A percentile compares a stretch with the other conserved stretches of the same genome.
Conservation (phyloP, 176 grass and related monocot genomes). For the Areca catechu region DNA sequence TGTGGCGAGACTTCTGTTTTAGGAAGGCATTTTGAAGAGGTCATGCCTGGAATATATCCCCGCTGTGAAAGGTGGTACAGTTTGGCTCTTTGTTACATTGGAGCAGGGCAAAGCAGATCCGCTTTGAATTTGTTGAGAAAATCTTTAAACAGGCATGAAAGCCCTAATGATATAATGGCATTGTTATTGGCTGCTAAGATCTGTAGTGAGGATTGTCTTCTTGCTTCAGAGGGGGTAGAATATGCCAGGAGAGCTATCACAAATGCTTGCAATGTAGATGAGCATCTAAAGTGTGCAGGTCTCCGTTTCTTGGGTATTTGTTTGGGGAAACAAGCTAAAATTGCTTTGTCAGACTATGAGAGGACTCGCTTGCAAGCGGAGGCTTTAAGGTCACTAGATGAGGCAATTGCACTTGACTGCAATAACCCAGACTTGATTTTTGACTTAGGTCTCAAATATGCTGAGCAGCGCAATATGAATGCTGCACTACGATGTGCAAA, state of each 20-base stretch:
- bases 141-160: constrained; percentile 72
- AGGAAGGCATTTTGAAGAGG: constrained; percentile 66
- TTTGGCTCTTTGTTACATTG: constrained; percentile 73
- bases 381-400: constrained; percentile 67
- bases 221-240: constrained; percentile 77
- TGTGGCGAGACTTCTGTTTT: constrained; percentile 72
- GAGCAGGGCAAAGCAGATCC: constrained; percentile 41
- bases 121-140: constrained; percentile 84
- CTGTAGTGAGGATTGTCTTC: constrained; percentile 41
- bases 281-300: constrained; percentile 57
- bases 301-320: constrained; percentile 70
- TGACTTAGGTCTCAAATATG: constrained; percentile 74
- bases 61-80: constrained; percentile 82
- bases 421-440: constrained; percentile 67
- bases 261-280: constrained; percentile 37
- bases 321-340: constrained; percentile 63
- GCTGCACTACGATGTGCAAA: constrained; percentile 80
- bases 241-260: constrained; percentile 70
- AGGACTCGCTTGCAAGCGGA: constrained; percentile 67
- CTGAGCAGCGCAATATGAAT: constrained; percentile 76
- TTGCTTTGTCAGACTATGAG: constrained; percentile 76
- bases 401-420: constrained; percentile 43
- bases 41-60: constrained; percentile 78
- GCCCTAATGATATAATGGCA: constrained; percentile 54
- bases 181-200: constrained; percentile 87